Evolutionary conservation across 2,329 filamentous ascomycete genomes (phyloP).

Genomic region (Xylariomycetidae sp.): DNA sequence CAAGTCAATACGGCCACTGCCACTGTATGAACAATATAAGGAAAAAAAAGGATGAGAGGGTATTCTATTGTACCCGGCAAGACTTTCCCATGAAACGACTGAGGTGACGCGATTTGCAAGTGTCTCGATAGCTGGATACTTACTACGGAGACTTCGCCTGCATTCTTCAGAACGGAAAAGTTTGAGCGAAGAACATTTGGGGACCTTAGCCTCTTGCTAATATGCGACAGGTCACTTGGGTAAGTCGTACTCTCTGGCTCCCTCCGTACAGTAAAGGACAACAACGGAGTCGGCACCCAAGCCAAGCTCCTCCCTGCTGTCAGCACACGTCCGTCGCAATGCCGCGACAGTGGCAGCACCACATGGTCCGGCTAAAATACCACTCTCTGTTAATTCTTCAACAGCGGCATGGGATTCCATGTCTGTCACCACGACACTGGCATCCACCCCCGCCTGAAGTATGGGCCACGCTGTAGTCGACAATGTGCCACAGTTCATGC

Average conservation of each 20-base stretch:
- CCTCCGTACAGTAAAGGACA: slow-evolving; percentile 63
- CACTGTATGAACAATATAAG: no score
- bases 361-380: slow-evolving; percentile 25
- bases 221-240: no score
- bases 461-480: slow-evolving; percentile 60
- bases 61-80: no score
- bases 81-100: no score
- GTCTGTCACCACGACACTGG: slow-evolving; percentile 54
- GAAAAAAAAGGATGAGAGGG: no score
- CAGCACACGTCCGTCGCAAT: slow-evolving; percentile 40
- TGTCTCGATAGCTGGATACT: no score
- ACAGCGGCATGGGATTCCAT: slow-evolving; percentile 55
- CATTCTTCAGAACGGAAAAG: neutral
- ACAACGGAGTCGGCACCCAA: slow-evolving; percentile 48
- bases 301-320: slow-evolving; percentile 28
- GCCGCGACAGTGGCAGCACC: slow-evolving; percentile 43
- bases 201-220: no score
- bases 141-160: no score
- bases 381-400: slow-evolving; percentile 38
- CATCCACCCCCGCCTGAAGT: slow-evolving; percentile 52
- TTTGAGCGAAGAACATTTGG: no score
- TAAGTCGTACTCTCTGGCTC: slow-evolving; percentile 44
- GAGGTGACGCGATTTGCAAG: no score
- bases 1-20: no score
- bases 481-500: slow-evolving; percentile 66